Percentiles rank a stretch among this genome's conserved stretches.
phyloP scores from a whole-genome alignment of 2,329 filamentous ascomycete genomes.

The Talaromyces atroroseus region DNA sequence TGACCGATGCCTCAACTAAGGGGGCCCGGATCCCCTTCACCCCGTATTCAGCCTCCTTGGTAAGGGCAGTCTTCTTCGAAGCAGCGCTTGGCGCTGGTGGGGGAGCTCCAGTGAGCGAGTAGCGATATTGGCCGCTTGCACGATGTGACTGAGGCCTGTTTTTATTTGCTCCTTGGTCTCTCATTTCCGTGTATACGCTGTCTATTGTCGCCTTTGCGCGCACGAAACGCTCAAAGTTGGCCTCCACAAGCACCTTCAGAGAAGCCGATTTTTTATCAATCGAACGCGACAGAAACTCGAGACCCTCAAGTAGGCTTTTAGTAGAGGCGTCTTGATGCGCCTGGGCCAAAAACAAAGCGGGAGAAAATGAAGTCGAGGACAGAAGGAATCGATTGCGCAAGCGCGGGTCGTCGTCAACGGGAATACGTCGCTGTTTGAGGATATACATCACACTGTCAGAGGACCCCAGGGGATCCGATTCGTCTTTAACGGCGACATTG shows the following conservation, averaged over 20 bases:
- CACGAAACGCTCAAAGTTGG: constrained; percentile 97
- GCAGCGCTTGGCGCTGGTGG: constrained; percentile 43
- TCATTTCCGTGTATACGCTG: constrained; percentile 97
- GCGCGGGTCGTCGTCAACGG: constrained; percentile 75
- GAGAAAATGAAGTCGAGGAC: constrained; percentile 92
- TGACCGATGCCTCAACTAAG: constrained; percentile 81
- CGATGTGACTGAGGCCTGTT: constrained; percentile 51
- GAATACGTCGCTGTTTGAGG: constrained; percentile 68
- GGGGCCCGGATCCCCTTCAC: constrained; percentile 83
- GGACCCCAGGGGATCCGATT: constrained; percentile 84
- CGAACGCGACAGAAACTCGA: constrained; percentile 80
- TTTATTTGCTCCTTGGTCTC: constrained; percentile 58
- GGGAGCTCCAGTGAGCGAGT: constrained; percentile 38
- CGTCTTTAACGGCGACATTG: constrained; percentile 81
- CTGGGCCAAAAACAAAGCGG: constrained; percentile 83
- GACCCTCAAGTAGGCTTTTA: constrained; percentile 68
- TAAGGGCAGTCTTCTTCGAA: constrained; percentile 79
- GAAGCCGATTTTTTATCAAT: constrained; percentile 98
- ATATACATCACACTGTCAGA: constrained; percentile 80
- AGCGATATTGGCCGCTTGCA: constrained; percentile 56
- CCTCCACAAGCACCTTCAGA: constrained; percentile 91
- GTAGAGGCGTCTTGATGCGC: constrained; percentile 84
- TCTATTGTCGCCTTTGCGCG: constrained; percentile 96
- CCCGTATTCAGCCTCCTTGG: constrained; percentile 89
- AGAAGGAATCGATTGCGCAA: constrained; percentile 88